Evolutionary conservation across 768 basidiomycete genomes (phyloP), one percentile per base, ranked within the genome.

Genomic region (Lactifluus echinatus): DNA sequence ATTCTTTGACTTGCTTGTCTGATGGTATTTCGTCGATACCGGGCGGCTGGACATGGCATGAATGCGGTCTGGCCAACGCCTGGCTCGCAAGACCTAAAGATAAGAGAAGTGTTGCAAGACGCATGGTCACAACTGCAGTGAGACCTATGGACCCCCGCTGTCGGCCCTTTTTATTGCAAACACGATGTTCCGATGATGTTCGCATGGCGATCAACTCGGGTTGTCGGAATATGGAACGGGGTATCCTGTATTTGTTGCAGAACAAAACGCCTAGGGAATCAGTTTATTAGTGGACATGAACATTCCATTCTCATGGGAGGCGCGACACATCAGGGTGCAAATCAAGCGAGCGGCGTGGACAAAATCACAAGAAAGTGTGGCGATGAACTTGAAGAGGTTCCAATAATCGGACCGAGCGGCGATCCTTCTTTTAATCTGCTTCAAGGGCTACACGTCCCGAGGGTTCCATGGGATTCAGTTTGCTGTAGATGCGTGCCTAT

Each of bases 41-140:
- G 39, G 33, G 24, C n/a, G 14, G 11, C 4, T 44, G 10, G 37
- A 31, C 24, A 17, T 31, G 19, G 26, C 49, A 56, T 10, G 49
- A 11, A 55, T 55, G 46, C 19, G 46, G 33, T 8, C 33, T 19
- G 33, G 55, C 49, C 15, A 56, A 45, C 15, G 40, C 49, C 21
- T 56, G 55, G n/a, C 48, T 33, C 3, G 39, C 55, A 19, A 56
- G 55, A 15, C 55, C 55, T 23, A 50, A 50, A 21, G 19, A 7
- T 29, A 28, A 33, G 42, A 56, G 48, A 28, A 56, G 2, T n/a
- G 39, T 36, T 24, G 23, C 34, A 26, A 50, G 40, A 21, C 48
- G 48, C 55, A 56, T 56, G 17, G 17, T 50, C 11, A 43, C 47
- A 24, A 49, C 2, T n/a, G 23, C 1, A 42, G 21, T 12, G 21